Evolutionary conservation across 352 stramenopile species (phyloP), one percentile per base, ranked within the genome.

Genomic region (Phytophthora megakarya): DNA sequence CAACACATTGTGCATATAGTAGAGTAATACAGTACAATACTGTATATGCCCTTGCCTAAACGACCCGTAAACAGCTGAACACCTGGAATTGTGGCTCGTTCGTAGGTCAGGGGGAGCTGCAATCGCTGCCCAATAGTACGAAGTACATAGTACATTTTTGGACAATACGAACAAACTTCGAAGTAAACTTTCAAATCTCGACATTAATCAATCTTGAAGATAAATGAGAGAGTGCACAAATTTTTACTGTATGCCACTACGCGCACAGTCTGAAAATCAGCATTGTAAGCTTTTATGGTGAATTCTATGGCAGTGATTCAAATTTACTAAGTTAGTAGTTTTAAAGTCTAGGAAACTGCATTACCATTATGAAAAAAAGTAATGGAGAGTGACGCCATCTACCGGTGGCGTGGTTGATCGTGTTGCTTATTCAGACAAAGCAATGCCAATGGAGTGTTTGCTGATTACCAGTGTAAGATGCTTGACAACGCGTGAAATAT

Each of bases 91-190:
- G 33, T 33, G 21, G 25, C 28, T 28, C 11, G 12, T 53, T 61
- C 54, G 23, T 42, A 32, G 56, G 45, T 21, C 56, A 64, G 56
- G 45, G n/a, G 44, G 45, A 58, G 57, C 11, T 51, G 46, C 42
- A 54, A 54, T 32, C 45, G 55, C 55, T 63, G 32, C 54, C 33
- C 33, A 39, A 49, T 39, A 61, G 30, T 12, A 54, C 40, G 19
- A 42, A 33, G 23, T 33, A 15, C 12, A 55, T 10, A 42, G 38
- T 26, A 43, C 22, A 48, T 11, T 22, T 22, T 50, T 15, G 25
- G n/a, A 19, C 11, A 32, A 32, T 32, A 32, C 26, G 26, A 32
- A 32, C 9, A 32, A n/a, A n/a, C n/a, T n/a, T 32, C 26, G 9
- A 32, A 32, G 26, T 32, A 32, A 32, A 32, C 26, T 23, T 54